phyloP scores from a whole-genome alignment of 768 basidiomycete species.

The Cyathus striatus region DNA sequence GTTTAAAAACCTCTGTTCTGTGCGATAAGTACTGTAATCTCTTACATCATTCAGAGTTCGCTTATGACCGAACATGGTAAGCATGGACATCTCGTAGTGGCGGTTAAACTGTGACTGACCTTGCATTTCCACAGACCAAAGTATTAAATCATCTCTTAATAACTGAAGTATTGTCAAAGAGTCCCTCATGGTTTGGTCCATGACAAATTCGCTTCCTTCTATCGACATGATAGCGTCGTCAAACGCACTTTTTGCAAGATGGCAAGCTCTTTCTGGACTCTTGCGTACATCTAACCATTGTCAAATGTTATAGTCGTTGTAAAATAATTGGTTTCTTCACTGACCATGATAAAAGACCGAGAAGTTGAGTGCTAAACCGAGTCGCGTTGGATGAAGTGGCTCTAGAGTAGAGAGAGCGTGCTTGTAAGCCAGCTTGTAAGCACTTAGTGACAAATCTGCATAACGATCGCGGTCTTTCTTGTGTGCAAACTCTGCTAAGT shows the following conservation, averaged over 20 bases:
- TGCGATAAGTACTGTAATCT: too few relatives aligned
- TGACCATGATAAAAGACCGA: constrained; percentile 83
- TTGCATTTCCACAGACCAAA: constrained; percentile 80
- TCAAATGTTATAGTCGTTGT: too few relatives aligned
- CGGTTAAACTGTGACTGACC: constrained; percentile 26
- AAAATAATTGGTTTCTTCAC: too few relatives aligned
- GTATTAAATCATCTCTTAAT: constrained; percentile 76
- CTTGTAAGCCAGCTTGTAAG: constrained; percentile 83
- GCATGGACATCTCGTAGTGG: too few relatives aligned
- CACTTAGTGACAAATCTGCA: constrained; percentile 73
- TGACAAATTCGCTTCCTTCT: constrained; percentile 28
- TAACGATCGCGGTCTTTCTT: constrained; percentile 63
- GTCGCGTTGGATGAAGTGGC: constrained; percentile 78
- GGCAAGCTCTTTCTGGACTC: constrained; percentile 83
- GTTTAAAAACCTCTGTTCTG: too few relatives aligned
- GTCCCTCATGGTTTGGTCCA: constrained; percentile 49
- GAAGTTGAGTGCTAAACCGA: constrained; percentile 88
- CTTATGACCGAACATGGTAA: too few relatives aligned
- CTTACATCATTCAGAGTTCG: not conserved
- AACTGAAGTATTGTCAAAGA: constrained; percentile 82
- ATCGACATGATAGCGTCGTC: constrained; percentile 81
- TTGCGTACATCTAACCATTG: constrained; percentile 73
- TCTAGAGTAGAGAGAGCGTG: constrained; percentile 73
- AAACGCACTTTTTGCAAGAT: constrained; percentile 87
- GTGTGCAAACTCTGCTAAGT: constrained; percentile 81